Percentiles rank a stretch among this genome's conserved stretches.
These are phyloP conservation scores for Pseudogymnoascus sp. DNA, from an alignment of 2,329 filamentous ascomycete species.

Conservation along the genomic window DNA sequence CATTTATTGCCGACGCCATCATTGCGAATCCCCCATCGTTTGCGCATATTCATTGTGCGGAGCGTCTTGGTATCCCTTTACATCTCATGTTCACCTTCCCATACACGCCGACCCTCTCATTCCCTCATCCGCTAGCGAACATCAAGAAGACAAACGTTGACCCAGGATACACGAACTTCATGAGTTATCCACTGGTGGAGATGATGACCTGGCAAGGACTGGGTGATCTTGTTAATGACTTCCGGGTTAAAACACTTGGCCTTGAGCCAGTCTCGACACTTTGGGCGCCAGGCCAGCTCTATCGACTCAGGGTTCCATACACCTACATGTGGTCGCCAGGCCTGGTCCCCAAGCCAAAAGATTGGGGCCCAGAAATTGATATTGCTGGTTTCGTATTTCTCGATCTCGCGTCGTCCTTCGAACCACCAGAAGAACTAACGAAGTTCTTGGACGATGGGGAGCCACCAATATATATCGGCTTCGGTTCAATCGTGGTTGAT, in stretches of 20 bases:
- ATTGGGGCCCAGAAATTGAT: slow-evolving; percentile 60
- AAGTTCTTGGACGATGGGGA: slow-evolving; percentile 47
- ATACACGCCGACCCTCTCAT: slow-evolving; percentile 63
- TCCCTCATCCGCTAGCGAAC: slow-evolving; percentile 68
- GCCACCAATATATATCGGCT: slow-evolving; percentile 61
- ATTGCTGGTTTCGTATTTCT: slow-evolving; percentile 70
- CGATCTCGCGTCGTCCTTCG: slow-evolving; percentile 52
- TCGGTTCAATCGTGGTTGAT: slow-evolving; percentile 65
- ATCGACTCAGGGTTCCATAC: slow-evolving; percentile 62
- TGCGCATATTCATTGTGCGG: slow-evolving; percentile 71
- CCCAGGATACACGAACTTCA: slow-evolving; percentile 64
- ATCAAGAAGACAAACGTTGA: slow-evolving; percentile 63
- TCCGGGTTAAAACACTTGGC: slow-evolving; percentile 56
- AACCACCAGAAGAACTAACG: slow-evolving; percentile 45
- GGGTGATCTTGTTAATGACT: slow-evolving; percentile 66
- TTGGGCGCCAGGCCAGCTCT: slow-evolving; percentile 65
- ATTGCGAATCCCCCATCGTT: slow-evolving; percentile 78
- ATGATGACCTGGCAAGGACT: slow-evolving; percentile 81
- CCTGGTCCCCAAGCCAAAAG: slow-evolving; percentile 53
- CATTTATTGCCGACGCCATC: slow-evolving; percentile 69
- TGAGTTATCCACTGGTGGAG: slow-evolving; percentile 69
- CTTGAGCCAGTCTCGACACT: slow-evolving; percentile 64
- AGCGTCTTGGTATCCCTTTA: slow-evolving; percentile 60
- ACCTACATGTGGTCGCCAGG: slow-evolving; percentile 62
- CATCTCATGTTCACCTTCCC: slow-evolving; percentile 84